Percentiles rank a stretch among this genome's conserved stretches.
Evolutionary conservation across 805 yeast genomes (phyloP).

Genomic region (Diddensiella santjacobensis): DNA sequence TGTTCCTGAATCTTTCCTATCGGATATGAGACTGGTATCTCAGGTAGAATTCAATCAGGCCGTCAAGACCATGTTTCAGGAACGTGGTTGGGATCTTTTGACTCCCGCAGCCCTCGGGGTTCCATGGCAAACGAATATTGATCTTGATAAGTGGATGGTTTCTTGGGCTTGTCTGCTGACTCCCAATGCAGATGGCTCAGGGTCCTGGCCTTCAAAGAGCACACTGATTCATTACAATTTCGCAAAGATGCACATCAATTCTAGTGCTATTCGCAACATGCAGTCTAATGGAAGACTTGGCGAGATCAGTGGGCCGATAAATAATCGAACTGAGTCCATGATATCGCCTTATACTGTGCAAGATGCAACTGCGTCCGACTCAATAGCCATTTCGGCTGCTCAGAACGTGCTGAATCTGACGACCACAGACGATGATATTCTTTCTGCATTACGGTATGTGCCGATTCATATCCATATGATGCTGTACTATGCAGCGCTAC

Average conservation of each 20-base stretch:
- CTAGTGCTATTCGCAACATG: slow-evolving; percentile 28
- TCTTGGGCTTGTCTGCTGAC: slow-evolving; percentile 70
- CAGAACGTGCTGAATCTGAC: slow-evolving; percentile 57
- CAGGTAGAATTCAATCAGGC: slow-evolving; percentile 72
- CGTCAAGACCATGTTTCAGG: slow-evolving; percentile 50
- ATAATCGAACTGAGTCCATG: slow-evolving; percentile 1
- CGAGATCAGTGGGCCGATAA: background rate
- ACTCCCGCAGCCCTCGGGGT: slow-evolving; percentile 61
- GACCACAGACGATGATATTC: slow-evolving; percentile 55
- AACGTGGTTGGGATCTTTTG: slow-evolving; percentile 58
- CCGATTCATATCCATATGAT: slow-evolving; percentile 72
- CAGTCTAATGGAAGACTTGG: slow-evolving; percentile 27
- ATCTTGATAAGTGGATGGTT: slow-evolving; percentile 74
- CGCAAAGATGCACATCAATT: slow-evolving; percentile 71
- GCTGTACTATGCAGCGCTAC: slow-evolving; percentile 62
- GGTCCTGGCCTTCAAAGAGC: slow-evolving; percentile 65
- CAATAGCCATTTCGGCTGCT: slow-evolving; percentile 59
- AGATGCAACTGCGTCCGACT: slow-evolving; percentile 11
- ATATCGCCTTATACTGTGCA: slow-evolving; percentile 1
- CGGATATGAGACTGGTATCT: slow-evolving; percentile 57
- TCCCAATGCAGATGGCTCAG: slow-evolving; percentile 46
- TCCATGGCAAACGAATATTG: slow-evolving; percentile 63
- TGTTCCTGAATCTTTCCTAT: slow-evolving; percentile 6
- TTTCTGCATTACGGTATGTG: slow-evolving; percentile 53
- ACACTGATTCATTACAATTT: slow-evolving; percentile 67